Evolutionary conservation across 352 stramenopile species (phyloP).

Genomic region (Globisporangium spinosum): DNA sequence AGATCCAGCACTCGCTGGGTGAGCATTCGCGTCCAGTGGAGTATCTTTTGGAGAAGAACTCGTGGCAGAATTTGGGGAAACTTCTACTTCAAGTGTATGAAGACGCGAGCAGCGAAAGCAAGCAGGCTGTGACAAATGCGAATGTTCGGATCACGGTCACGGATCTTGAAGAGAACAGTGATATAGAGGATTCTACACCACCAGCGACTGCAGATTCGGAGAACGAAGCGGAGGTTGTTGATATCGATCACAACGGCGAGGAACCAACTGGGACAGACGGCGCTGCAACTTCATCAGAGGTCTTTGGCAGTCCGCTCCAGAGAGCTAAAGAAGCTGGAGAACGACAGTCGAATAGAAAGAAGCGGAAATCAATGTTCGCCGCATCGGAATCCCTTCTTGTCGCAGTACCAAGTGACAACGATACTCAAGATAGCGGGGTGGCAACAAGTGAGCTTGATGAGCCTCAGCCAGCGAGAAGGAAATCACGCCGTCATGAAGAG

Average conservation of each 20-base stretch:
- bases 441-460: conserved; percentile 27
- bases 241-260: not conserved
- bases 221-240: not conserved
- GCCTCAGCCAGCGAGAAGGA: conserved; percentile 34
- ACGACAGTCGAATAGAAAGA: conserved; percentile 10
- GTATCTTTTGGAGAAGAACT: conserved; percentile 42
- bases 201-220: not conserved
- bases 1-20: conserved; percentile 21
- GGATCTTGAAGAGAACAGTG: conserved; percentile 12
- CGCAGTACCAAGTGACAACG: conserved; percentile 31
- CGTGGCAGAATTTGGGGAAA: conserved; percentile 53
- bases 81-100: conserved; percentile 63
- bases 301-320: not conserved
- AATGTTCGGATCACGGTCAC: conserved; percentile 27
- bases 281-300: not conserved
- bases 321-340: not conserved
- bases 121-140: conserved; percentile 19
- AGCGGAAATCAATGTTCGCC: conserved; percentile 3
- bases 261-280: not conserved
- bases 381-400: conserved; percentile 1
- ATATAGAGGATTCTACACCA: not conserved
- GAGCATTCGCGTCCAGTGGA: conserved; percentile 18
- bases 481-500: conserved; percentile 65
- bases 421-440: conserved; percentile 38
- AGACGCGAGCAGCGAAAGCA: conserved; percentile 36